A percentile compares a stretch with the other conserved stretches of the same genome.
Evolutionary conservation across 768 basidiomycete genomes (phyloP).

Genomic region (Tremella yokohamensis): DNA sequence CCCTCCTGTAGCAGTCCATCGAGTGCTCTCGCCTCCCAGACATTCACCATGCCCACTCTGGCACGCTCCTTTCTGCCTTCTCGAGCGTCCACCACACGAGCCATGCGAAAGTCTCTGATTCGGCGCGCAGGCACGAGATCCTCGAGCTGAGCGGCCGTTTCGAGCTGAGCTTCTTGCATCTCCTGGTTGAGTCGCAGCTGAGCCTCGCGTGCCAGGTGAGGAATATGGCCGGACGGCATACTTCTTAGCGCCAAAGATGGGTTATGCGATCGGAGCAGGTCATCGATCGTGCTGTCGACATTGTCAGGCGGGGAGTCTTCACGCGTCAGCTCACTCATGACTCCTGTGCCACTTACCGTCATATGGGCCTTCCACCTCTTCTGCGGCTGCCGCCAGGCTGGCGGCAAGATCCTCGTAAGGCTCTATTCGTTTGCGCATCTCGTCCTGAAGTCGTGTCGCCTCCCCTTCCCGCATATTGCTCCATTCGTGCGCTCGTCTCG

Average conservation of each 20-base stretch:
- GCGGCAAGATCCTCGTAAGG: conserved; percentile 62
- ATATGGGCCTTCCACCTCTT: conserved; percentile 52
- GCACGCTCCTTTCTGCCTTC: conserved; percentile 58
- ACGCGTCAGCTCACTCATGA: not conserved
- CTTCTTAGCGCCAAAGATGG: conserved; percentile 47
- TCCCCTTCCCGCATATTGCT: conserved; percentile 59
- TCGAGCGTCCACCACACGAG: conserved; percentile 59
- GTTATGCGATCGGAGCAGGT: not conserved
- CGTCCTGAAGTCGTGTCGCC: conserved; percentile 59
- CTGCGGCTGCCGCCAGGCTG: conserved; percentile 57
- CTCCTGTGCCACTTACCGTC: conserved; percentile 28
- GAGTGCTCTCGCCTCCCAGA: conserved; percentile 71
- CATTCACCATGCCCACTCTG: conserved; percentile 70
- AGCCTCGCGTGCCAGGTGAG: conserved; percentile 35
- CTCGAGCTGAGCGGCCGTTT: conserved; percentile 67
- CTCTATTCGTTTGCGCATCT: conserved; percentile 60
- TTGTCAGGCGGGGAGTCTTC: not conserved
- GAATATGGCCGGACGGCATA: conserved; percentile 48
- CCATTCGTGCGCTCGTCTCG: conserved; percentile 63
- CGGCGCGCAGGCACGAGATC: conserved; percentile 70
- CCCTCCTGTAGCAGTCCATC: conserved; percentile 61
- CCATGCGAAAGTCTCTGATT: conserved; percentile 70
- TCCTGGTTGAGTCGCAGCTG: conserved; percentile 19
- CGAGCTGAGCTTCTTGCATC: conserved; percentile 53
- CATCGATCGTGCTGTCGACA: conserved; percentile 47